Evolutionary conservation across 768 basidiomycete species (phyloP), one percentile per base, ranked within the genome.

Genomic region (Hygrophorus pudorinus): DNA sequence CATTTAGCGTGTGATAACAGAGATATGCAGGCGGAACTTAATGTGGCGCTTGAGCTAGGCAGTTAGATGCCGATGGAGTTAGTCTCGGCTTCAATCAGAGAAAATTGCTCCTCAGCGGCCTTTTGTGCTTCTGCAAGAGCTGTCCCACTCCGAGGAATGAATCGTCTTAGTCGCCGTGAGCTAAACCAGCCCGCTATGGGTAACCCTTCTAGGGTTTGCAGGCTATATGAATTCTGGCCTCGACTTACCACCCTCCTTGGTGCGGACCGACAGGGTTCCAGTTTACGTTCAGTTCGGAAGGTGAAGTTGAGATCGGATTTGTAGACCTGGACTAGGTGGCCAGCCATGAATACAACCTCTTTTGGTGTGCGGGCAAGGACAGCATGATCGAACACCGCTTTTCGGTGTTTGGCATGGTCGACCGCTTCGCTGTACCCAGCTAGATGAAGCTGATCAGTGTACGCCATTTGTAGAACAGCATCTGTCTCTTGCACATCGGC

Each of bases 321-420:
- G 14, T 58, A 56, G 2, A 67, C 50, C 44, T 69, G 66, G 12
- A 65, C 62, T 1, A 67, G 53, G 8, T 62, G 46, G 0, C 60
- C 57, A 3, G 24, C 14, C 2, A 41, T 12, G 42, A 63, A 66
- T 21, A 50, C 33, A 3, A 60, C 51, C 36, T 53, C 54, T 0
- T 54, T 49, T 3, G 48, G 32, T 16, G 30, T 34, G 4, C 33
- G 16, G 6, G 21, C 35, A 21, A 49, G n/a, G 1, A 65, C 51
- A 0, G 37, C 41, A 17, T 39, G 45, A 42, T 66, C 56, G 21
- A 66, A 68, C 0, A 24, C 41, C 1, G 34, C 35, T 35, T 63
- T 65, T 3, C 54, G 21, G 21, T 52, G 48, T 10, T 30, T 16
- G 5, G 61, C 55, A 12, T 65, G 61, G 0, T 45, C 31, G 1